Conservation (phyloP, 2,329 filamentous ascomycete genomes). For the Neocatenulostroma microsporum region DNA sequence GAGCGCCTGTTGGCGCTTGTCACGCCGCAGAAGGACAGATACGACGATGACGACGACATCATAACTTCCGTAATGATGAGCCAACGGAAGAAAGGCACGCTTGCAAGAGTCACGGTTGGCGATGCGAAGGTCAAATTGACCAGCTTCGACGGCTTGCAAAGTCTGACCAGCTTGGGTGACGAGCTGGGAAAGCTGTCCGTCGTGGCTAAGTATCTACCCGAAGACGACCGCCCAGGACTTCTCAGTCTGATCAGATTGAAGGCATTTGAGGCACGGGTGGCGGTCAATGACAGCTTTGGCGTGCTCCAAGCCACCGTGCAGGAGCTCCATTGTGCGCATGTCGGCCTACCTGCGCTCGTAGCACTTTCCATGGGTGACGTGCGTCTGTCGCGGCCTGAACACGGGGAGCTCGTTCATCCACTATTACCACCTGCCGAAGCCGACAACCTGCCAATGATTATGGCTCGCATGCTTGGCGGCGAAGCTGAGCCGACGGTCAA, state of each 20-base stretch:
- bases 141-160: conserved; percentile 57
- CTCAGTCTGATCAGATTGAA: conserved; percentile 64
- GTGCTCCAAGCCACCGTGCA: conserved; percentile 49
- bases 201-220: conserved; percentile 88
- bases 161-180: conserved; percentile 62
- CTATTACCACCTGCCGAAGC: conserved; percentile 37
- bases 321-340: conserved; percentile 66
- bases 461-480: conserved; percentile 84
- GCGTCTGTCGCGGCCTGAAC: conserved; percentile 46
- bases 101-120: conserved; percentile 63
- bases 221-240: conserved; percentile 87
- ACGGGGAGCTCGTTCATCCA: conserved; percentile 64
- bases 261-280: conserved; percentile 53
- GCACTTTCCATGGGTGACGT: conserved; percentile 66
- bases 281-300: conserved; percentile 64
- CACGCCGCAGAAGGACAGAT: conserved; percentile 85
- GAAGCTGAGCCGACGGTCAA: conserved; percentile 90
- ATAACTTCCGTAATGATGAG: conserved; percentile 84
- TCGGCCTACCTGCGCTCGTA: conserved; percentile 73
- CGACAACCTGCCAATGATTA: conserved; percentile 59
- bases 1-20: conserved; percentile 76
- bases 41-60: conserved; percentile 84
- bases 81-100: conserved; percentile 77
- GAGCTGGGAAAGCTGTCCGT: conserved; percentile 77
- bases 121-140: conserved; percentile 55